A percentile compares a stretch with the other conserved stretches of the same genome.
Evolutionary conservation across 495 filamentous ascomycete genomes (phyloP).

Genomic region (Penicillium coffeae): DNA sequence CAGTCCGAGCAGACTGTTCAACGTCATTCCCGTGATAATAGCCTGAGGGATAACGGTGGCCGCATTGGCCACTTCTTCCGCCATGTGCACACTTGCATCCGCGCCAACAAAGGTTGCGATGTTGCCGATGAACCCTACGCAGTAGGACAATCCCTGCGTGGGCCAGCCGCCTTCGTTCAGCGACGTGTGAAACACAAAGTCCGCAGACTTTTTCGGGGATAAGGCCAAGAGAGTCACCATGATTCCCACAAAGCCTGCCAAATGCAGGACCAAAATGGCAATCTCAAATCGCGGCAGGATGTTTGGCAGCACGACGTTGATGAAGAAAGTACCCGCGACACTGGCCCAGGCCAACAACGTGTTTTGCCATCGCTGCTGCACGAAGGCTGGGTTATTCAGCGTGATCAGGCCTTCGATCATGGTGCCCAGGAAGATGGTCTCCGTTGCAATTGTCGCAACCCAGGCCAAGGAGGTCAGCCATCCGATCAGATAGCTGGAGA

Average conservation of each 20-base stretch:
- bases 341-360: slow-evolving; percentile 45
- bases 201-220: slow-evolving; percentile 17
- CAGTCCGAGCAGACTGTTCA: slow-evolving; percentile 45
- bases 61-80: slow-evolving; percentile 45
- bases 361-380: slow-evolving; percentile 42
- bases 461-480: slow-evolving; percentile 35
- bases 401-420: slow-evolving; percentile 44
- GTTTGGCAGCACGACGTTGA: slow-evolving; percentile 39
- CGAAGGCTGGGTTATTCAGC: slow-evolving; percentile 38
- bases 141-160: slow-evolving; percentile 36
- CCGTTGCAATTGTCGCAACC: slow-evolving; percentile 32
- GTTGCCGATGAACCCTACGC: slow-evolving; percentile 40
- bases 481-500: slow-evolving; percentile 38
- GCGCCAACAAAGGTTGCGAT: slow-evolving; percentile 39
- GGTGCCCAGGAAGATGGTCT: slow-evolving; percentile 33
- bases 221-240: slow-evolving; percentile 30
- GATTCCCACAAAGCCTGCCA: slow-evolving; percentile 49
- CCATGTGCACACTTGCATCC: slow-evolving; percentile 35
- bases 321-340: slow-evolving; percentile 35
- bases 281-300: slow-evolving; percentile 43
- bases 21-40: slow-evolving; percentile 38
- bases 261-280: slow-evolving; percentile 40
- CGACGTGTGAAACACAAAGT: slow-evolving; percentile 38
- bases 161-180: slow-evolving; percentile 47
- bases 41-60: slow-evolving; percentile 37